These are phyloP conservation scores for Zizania palustris DNA, from an alignment of 202 grass and related monocot species.

Conservation along the genomic window DNA sequence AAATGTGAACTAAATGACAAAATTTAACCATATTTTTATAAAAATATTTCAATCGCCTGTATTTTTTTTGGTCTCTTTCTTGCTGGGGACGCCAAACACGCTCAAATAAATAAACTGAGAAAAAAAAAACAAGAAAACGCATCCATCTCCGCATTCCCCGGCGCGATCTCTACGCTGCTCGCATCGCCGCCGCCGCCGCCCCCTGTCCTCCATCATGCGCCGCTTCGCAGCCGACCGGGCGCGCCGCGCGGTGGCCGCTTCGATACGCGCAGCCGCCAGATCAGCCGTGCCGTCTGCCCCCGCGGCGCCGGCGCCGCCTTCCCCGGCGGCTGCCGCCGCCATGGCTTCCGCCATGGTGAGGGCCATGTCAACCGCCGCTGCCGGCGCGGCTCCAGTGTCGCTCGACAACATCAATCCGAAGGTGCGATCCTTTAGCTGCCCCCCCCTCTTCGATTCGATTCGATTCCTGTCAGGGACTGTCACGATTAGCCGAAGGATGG, in stretches of 20 bases:
- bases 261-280: conserved; percentile 46
- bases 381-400: conserved; percentile 46
- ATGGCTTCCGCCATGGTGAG: conserved; percentile 44
- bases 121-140: neutral
- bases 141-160: neutral
- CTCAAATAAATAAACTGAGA: neutral
- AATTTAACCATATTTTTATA: too few relatives aligned
- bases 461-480: too few relatives aligned
- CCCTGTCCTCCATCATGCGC: conserved; percentile 46
- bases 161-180: conserved; percentile 28
- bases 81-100: conserved; percentile 32
- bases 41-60: neutral
- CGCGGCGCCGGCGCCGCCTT: neutral
- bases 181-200: neutral
- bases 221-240: conserved; percentile 64
- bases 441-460: neutral
- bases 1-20: neutral
- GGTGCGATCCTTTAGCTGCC: conserved; percentile 37
- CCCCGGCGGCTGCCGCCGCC: neutral
- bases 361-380: conserved; percentile 48
- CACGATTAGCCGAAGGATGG: neutral
- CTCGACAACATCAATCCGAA: conserved; percentile 72
- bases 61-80: conserved; percentile 43
- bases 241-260: conserved; percentile 46
- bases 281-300: conserved; percentile 35